Evolutionary conservation across 2,329 filamentous ascomycete genomes (phyloP), one percentile per base, ranked within the genome.

Genomic region (Cordyceps cicadae): DNA sequence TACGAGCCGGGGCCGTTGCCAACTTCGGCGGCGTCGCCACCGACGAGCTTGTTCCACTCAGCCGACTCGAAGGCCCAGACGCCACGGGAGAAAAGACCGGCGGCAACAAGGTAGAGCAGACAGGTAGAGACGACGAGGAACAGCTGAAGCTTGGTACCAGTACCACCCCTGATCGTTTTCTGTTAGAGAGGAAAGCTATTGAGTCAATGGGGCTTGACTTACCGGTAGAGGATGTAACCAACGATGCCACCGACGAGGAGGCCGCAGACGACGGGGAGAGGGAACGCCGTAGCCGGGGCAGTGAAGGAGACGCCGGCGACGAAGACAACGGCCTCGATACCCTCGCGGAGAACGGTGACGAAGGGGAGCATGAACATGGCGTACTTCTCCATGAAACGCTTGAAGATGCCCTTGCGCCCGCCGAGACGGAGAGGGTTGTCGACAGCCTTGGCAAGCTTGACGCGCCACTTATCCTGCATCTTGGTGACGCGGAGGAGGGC

Each of bases 331-430:
- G 88, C 90, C 71, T 96, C 92, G 34, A 96, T 82, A 3, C 91
- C 92, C 72, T 96, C 91, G 41, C 92, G 81, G 15, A 96, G 76
- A n/a, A 94, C 88, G 0, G 91, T 96, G 70, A 96, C 81, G 73
- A 96, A 95, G 1, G 92, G 92, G 59, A 96, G 77, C 51, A 90
- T 74, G 71, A 95, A 94, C 88, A 96, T 90, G 69, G 87, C 85
- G 70, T 96, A 94, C 72, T 89, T 91, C 72, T 92, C 87, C 21
- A 79, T 74, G 75, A 83, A 89, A 60, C 77, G 74, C 73, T 88
- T 88, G 15, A 53, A 3, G 64, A 92, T 55, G 68, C 77, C 76
- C 26, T 69, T 70, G 3, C 70, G 70, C 34, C 75, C 75, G 15
- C 81, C 77, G 17, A 80, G 77, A 46, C 71, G 71, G 62, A 78